phyloP scores from a whole-genome alignment of 2,329 filamentous ascomycete species.

The Microdochium nivale region DNA sequence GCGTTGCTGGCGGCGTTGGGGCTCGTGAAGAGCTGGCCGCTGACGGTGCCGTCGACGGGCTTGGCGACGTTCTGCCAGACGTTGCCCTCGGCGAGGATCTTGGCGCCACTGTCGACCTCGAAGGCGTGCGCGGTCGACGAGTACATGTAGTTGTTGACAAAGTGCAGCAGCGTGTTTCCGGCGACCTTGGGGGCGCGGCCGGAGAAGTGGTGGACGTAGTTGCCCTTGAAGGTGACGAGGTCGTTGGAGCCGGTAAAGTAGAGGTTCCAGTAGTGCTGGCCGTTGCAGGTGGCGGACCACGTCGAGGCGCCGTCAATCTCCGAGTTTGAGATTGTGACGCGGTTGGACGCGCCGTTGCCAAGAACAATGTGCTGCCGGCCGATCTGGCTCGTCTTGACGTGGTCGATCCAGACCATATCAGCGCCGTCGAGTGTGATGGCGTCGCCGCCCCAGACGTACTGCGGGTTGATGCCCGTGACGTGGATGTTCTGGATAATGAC shows the following conservation, averaged over 20 bases:
- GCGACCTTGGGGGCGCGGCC: conserved; percentile 34
- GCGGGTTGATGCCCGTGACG: conserved; percentile 45
- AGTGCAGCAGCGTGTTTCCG: conserved; percentile 24
- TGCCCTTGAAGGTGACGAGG: conserved; percentile 30
- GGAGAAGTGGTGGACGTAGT: conserved; percentile 32
- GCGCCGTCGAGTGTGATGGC: conserved; percentile 42
- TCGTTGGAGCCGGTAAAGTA: conserved; percentile 30
- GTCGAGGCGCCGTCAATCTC: conserved; percentile 32
- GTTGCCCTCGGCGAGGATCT: conserved; percentile 40
- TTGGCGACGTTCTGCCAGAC: conserved; percentile 37
- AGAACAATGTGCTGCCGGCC: conserved; percentile 34
- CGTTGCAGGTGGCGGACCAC: conserved; percentile 33
- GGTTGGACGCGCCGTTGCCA: conserved; percentile 21
- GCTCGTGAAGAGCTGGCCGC: conserved; percentile 24
- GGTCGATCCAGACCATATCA: conserved; percentile 23
- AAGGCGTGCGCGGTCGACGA: conserved; percentile 34
- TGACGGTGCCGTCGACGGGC: conserved; percentile 20
- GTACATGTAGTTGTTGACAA: conserved; percentile 33
- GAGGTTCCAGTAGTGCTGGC: conserved; percentile 37
- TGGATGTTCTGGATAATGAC: conserved; percentile 54
- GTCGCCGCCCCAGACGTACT: conserved; percentile 53
- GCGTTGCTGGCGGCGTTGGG: conserved; percentile 23
- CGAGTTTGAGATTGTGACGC: conserved; percentile 36
- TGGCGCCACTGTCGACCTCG: conserved; percentile 26
- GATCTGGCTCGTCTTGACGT: conserved; percentile 20